Percentiles rank a stretch among this genome's conserved stretches.
phyloP scores from a whole-genome alignment of 257 asterid genomes.

The Primulina tabacum region DNA sequence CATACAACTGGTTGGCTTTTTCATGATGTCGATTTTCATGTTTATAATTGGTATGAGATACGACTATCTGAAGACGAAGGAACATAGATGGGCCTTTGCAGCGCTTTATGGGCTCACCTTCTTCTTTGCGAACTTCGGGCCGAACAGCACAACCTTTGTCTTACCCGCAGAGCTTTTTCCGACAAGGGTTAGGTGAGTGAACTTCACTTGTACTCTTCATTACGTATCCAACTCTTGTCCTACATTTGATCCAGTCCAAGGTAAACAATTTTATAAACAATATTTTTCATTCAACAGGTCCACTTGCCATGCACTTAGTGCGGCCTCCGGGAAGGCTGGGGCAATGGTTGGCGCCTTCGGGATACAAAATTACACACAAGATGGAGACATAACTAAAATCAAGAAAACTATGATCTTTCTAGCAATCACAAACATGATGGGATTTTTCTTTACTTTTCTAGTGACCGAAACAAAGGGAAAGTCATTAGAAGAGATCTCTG shows the following conservation, averaged over 20 bases:
- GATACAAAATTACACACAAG: conserved; percentile 37
- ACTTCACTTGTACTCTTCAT: neutral
- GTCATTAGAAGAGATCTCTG: conserved; percentile 43
- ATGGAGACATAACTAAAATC: conserved; percentile 18
- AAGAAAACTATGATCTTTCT: conserved; percentile 32
- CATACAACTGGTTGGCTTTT: conserved; percentile 39
- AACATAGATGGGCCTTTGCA: conserved; percentile 39
- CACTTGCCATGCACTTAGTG: conserved; percentile 44
- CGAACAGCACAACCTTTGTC: conserved; percentile 43
- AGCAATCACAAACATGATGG: conserved; percentile 30
- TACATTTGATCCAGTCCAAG: too few species aligned
- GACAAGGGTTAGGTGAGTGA: conserved; percentile 24
- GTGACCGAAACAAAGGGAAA: conserved; percentile 40
- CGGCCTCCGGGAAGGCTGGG: conserved; percentile 48
- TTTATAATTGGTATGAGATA: conserved; percentile 30
- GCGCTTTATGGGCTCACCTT: conserved; percentile 44
- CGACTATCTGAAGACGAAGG: conserved; percentile 26
- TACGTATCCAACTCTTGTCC: too few species aligned
- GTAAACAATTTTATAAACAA: too few species aligned
- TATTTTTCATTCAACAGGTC: conserved; percentile 14
- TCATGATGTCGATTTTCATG: conserved; percentile 46
- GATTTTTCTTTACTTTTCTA: conserved; percentile 37
- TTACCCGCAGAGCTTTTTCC: conserved; percentile 48
- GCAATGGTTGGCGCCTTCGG: conserved; percentile 43
- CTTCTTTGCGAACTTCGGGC: conserved; percentile 49